Percentiles rank a stretch among this genome's conserved stretches.
These are phyloP conservation scores for Microsporum audouinii DNA, from an alignment of 2,329 filamentous ascomycete species.

Conservation along the genomic window DNA sequence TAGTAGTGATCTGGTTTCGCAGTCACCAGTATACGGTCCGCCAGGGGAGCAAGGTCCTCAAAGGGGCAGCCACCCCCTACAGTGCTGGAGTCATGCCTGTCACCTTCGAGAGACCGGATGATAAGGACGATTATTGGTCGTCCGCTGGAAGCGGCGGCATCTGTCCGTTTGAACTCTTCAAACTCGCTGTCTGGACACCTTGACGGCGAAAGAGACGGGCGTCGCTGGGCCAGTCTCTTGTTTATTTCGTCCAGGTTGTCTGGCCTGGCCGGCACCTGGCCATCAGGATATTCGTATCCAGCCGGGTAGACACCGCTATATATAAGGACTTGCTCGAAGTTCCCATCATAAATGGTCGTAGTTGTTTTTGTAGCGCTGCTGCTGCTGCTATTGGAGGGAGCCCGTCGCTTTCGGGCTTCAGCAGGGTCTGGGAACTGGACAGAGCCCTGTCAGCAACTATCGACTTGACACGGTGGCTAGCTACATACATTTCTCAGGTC, in stretches of 20 bases:
- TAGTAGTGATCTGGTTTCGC: conserved; percentile 25
- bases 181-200: conserved; percentile 23
- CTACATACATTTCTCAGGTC: conserved; percentile 13
- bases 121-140: conserved; percentile 24
- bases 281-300: conserved; percentile 18
- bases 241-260: conserved; percentile 24
- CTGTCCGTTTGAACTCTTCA: conserved; percentile 19
- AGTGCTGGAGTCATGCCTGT: conserved; percentile 15
- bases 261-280: conserved; percentile 19
- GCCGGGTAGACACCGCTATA: conserved; percentile 25
- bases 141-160: conserved; percentile 24
- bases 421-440: neutral
- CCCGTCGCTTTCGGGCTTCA: neutral
- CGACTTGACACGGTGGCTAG: neutral
- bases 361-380: conserved; percentile 5
- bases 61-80: conserved; percentile 22
- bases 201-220: conserved; percentile 29
- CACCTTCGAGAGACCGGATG: conserved; percentile 20
- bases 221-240: conserved; percentile 18
- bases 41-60: conserved; percentile 28
- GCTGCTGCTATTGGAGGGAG: neutral
- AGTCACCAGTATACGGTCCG: conserved; percentile 18
- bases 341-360: conserved; percentile 21
- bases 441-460: neutral
- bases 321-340: conserved; percentile 30